A percentile compares a stretch with the other conserved stretches of the same genome.
These are phyloP conservation scores for Madurella mycetomatis DNA, from an alignment of 2,329 filamentous ascomycete genomes.

Conservation along the genomic window DNA sequence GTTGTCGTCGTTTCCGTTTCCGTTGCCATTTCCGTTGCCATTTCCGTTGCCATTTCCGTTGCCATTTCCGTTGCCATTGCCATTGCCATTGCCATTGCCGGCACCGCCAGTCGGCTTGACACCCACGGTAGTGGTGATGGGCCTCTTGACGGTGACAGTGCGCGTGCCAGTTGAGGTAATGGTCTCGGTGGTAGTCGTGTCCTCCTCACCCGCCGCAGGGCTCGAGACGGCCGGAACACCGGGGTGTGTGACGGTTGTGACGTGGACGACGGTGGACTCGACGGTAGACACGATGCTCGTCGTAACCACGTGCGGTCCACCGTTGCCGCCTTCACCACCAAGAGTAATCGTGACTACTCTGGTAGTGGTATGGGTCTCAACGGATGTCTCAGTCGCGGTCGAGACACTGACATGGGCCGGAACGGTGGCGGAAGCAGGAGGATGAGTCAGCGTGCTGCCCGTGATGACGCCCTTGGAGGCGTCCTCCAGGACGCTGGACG, in stretches of 20 bases:
- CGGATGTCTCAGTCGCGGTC: conserved; percentile 20
- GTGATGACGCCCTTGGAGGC: conserved; percentile 32
- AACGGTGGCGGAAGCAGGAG: conserved; percentile 30
- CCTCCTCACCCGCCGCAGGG: conserved; percentile 11
- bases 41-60: not conserved
- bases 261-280: conserved; percentile 27
- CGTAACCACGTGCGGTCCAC: conserved; percentile 21
- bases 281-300: conserved; percentile 19
- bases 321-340: conserved; percentile 18
- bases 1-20: not conserved
- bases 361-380: conserved; percentile 21
- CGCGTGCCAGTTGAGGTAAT: conserved; percentile 26
- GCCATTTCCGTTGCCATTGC: conserved; percentile 7
- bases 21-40: not conserved
- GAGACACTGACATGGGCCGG: conserved; percentile 8
- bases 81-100: conserved; percentile 7
- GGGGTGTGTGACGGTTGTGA: conserved; percentile 20
- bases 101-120: conserved; percentile 11
- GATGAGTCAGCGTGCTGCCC: conserved; percentile 35
- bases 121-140: conserved; percentile 14
- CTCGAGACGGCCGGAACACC: not conserved
- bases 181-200: conserved; percentile 25
- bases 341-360: conserved; percentile 27
- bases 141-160: conserved; percentile 25
- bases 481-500: conserved; percentile 33